These are phyloP conservation scores for Quercus robur DNA, from an alignment of 306 rosid species.

Conservation along the genomic window DNA sequence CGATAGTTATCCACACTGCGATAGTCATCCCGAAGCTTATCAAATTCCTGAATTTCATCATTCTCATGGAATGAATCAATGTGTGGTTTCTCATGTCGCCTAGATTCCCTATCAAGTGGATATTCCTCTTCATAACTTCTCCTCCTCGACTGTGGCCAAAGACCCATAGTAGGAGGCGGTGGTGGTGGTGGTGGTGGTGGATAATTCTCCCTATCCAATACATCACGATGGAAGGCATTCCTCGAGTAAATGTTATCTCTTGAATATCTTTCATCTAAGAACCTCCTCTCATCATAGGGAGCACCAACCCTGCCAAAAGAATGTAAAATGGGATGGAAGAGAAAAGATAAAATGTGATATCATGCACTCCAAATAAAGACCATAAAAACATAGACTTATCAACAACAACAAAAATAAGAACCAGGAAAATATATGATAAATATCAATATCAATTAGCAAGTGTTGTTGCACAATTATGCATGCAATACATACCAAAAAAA, in stretches of 20 bases:
- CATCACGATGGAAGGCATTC: conserved; percentile 64
- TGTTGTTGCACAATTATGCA: neutral
- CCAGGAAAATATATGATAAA: neutral
- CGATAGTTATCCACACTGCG: conserved; percentile 49
- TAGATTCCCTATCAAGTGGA: conserved; percentile 70
- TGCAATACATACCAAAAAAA: neutral
- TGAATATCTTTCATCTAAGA: conserved; percentile 78
- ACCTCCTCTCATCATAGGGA: conserved; percentile 80
- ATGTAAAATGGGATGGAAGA: conserved; percentile 49
- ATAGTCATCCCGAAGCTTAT: conserved; percentile 73
- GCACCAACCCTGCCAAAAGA: conserved; percentile 69
- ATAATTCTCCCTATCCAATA: conserved; percentile 73
- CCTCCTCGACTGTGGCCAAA: conserved; percentile 79
- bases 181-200: conserved; percentile 69
- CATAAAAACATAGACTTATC: conserved; percentile 1
- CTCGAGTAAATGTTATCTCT: conserved; percentile 69
- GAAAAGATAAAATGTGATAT: conserved; percentile 30
- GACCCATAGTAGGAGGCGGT: conserved; percentile 60
- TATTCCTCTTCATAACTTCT: conserved; percentile 78
- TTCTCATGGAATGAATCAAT: conserved; percentile 58
- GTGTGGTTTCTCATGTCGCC: conserved; percentile 70
- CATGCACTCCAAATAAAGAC: conserved; percentile 10
- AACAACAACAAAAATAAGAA: conserved; percentile 8
- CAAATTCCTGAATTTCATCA: conserved; percentile 62
- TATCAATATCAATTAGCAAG: neutral